phyloP scores from a whole-genome alignment of 352 stramenopile genomes.

The Pythium phragmitis region DNA sequence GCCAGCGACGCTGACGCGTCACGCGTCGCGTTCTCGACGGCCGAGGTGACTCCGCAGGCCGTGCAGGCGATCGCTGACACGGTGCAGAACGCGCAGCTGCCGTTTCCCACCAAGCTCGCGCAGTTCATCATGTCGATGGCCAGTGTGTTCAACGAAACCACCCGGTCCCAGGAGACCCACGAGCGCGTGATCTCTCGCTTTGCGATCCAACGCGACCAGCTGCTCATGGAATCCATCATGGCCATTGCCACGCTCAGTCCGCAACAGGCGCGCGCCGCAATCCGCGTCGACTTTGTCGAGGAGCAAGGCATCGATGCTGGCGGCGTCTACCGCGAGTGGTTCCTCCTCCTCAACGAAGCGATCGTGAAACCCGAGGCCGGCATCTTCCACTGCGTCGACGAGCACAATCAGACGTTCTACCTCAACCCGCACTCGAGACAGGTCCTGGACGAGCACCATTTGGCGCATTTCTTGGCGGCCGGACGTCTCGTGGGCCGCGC shows the following conservation, averaged over 20 bases:
- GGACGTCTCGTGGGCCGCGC: constrained; percentile 58
- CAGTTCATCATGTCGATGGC: constrained; percentile 22
- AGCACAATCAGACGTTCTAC: constrained; percentile 53
- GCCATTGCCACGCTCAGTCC: constrained; percentile 51
- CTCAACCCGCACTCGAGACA: constrained; percentile 67
- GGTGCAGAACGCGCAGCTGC: constrained; percentile 9
- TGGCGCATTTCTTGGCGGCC: constrained; percentile 58
- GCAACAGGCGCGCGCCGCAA: constrained; percentile 51
- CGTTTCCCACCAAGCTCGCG: constrained; percentile 23
- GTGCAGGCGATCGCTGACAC: constrained; percentile 8
- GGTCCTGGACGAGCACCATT: constrained; percentile 61
- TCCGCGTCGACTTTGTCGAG: constrained; percentile 78
- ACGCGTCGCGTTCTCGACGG: background rate
- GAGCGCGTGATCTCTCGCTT: constrained; percentile 17
- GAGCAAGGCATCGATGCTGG: constrained; percentile 85
- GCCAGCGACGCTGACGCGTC: constrained; percentile 8
- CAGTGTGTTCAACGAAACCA: constrained; percentile 8
- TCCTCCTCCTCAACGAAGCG: constrained; percentile 70
- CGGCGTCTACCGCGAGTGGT: constrained; percentile 88
- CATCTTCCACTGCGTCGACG: constrained; percentile 54
- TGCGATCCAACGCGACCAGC: constrained; percentile 26
- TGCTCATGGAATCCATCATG: constrained; percentile 72
- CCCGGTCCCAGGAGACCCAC: background rate
- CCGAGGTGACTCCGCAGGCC: background rate
- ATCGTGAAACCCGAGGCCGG: constrained; percentile 46